Evolutionary conservation across 2,329 filamentous ascomycete genomes (phyloP), one percentile per base, ranked within the genome.

Genomic region (Ophiostoma himal-ulmi): DNA sequence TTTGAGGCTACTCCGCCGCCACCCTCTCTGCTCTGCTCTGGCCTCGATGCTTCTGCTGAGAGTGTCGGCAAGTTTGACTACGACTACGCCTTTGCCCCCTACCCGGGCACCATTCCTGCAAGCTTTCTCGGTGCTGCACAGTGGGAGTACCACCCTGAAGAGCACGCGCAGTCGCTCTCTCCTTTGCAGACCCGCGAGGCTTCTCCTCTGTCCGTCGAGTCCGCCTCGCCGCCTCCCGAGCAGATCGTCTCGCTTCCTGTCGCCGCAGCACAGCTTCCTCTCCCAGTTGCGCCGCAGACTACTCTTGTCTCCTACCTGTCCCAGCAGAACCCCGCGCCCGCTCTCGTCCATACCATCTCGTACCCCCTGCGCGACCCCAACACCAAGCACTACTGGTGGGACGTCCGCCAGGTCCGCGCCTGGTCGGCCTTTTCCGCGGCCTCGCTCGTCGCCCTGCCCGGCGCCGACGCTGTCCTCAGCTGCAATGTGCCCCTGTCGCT

Each of bases 331-430:
- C 93, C 94, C 26, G 89, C 92, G 30, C 91, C 94, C 22, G 90
- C 90, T 57, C 83, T 97, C 44, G 92, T 96, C 52, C 90, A 90
- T 76, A 91, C 90, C 74, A 87, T 94, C 74, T 91, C 90, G 72
- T 89, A 90, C 77, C 88, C 81, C 74, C 83, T 84, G 76, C 87
- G 83, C 73, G 91, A 88, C 78, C 89, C 84, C 76, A 86, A 84
- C 80, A 90, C 86, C 76, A 92, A 90, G 78, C 89, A 96, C 82
- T 97, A 94, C 80, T 98, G 94, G 94, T 97, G 93, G 91, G 94
- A 98, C 77, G 86, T 96, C 71, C 91, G 94, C 75, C 94, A 96
- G 78, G 84, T 97, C 74, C 88, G 92, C 73, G 86, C 88, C 73
- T 97, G 94, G 94, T 86, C 86, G 68, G 86, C 88, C 75, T 97